These are phyloP conservation scores for Piromyces sp. DNA, from an alignment of 192 early-diverging fungal species.

Conservation along the genomic window DNA sequence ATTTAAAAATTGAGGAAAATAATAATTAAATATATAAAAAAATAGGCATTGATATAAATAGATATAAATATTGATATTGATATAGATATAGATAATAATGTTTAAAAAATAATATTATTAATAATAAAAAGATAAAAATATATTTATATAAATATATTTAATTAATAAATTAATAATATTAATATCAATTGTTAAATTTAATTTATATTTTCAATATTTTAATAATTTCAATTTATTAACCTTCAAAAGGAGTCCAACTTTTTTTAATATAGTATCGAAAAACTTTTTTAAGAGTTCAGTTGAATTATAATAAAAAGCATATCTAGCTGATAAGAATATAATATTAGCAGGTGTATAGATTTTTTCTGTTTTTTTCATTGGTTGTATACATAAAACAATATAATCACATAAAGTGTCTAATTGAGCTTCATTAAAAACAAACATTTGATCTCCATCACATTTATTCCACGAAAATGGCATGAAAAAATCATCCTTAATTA, in stretches of 20 bases:
- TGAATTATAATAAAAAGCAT: constrained; percentile 62
- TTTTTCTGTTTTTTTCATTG: constrained; percentile 12
- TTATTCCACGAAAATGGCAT: constrained; percentile 34
- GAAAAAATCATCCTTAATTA: not conserved
- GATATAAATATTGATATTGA: too few species aligned
- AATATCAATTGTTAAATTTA: too few species aligned
- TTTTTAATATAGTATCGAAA: constrained; percentile 16
- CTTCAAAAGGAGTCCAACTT: not conserved
- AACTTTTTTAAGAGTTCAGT: constrained; percentile 55
- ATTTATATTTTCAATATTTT: too few species aligned
- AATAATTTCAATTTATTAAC: not conserved
- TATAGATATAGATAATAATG: too few species aligned
- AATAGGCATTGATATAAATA: too few species aligned
- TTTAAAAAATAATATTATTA: too few species aligned
- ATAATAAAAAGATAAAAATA: too few species aligned
- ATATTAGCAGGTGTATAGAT: constrained; percentile 52
- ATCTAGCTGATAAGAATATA: constrained; percentile 72
- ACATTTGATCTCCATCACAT: constrained; percentile 83
- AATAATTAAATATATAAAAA: too few species aligned
- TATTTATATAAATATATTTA: too few species aligned
- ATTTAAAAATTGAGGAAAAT: not conserved
- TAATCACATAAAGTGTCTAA: constrained; percentile 30
- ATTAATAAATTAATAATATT: too few species aligned
- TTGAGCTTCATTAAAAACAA: constrained; percentile 67
- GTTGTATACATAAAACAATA: constrained; percentile 26